Conservation (phyloP, 192 early-diverging fungal genomes). For the Pilobolus umbonatus region DNA sequence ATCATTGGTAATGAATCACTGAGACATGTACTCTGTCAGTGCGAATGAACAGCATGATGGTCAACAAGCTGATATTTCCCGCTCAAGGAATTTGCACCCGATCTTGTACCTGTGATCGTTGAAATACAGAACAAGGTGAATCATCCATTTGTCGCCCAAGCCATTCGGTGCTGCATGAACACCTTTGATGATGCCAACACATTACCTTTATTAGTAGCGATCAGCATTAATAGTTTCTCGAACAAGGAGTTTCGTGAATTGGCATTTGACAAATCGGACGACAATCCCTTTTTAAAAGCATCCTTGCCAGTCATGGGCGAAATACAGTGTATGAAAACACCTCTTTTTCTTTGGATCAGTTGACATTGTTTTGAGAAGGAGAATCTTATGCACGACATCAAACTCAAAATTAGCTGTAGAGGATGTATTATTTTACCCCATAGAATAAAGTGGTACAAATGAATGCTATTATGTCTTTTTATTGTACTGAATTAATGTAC, state of each 20-base stretch:
- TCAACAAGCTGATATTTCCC: slow-evolving; percentile 9
- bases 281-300: too few relatives aligned
- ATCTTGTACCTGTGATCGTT: slow-evolving; percentile 11
- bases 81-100: slow-evolving; percentile 11
- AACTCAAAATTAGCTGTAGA: slow-evolving; percentile 14
- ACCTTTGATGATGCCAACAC: background rate
- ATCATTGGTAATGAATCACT: slow-evolving; percentile 9
- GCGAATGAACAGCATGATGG: slow-evolving; percentile 9
- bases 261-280: too few relatives aligned
- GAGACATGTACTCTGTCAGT: slow-evolving; percentile 11
- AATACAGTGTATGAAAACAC: background rate
- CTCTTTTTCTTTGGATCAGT: background rate
- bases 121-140: slow-evolving; percentile 15
- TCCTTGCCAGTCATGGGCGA: too few relatives aligned
- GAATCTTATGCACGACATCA: slow-evolving; percentile 12
- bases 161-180: slow-evolving; percentile 8
- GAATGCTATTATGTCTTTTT: too few relatives aligned
- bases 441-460: too few relatives aligned
- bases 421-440: too few relatives aligned
- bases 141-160: background rate
- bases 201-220: too few relatives aligned
- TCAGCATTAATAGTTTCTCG: too few relatives aligned
- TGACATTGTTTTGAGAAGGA: slow-evolving; percentile 4
- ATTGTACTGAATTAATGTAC: too few relatives aligned
- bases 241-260: too few relatives aligned